Base-by-base conservation (phyloP, 331 rosid species). In the Phaseolus coccineus region DNA sequence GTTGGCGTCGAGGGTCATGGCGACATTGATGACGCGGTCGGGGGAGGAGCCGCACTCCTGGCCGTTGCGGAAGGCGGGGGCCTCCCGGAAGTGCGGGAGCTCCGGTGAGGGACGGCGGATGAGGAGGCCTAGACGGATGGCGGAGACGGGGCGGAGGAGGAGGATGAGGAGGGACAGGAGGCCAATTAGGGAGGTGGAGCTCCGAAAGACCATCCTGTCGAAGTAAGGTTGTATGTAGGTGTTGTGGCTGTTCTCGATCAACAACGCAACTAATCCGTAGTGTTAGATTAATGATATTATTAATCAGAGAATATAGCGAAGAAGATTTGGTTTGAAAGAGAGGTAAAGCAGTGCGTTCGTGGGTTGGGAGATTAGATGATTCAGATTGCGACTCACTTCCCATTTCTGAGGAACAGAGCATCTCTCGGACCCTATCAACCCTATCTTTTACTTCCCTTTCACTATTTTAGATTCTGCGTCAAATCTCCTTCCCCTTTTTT, bases 121-220 rank as follows among this genome's bases (percentile, higher is more conserved):
- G 2, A 86, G 15, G 2, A 86, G 15, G 69, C 87, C 69, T 0
- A 89, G 69, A 22, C 92, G 87, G 73, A 83, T 86, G 46, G 85
- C 80, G 68, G 82, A 14, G 57, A 61, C 1, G 25, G 74, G 82
- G 16, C 25, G 86, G 74, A 78, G 74, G 74, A 73, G 72, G 73
- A 77, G 74, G 27, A 84, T 2, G 19, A 33, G 2, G 85, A 87
- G 74, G 78, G 88, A 89, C 89, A 87, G 90, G 93, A 87, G 96
- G 87, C 90, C 89, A 31, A 89, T 79, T 89, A 89, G 79, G 65
- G 81, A 42, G 44, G 46, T 52, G 28, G 55, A 67, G 14, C 76
- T 87, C 91, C 89, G 59, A 55, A 39, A 78, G 89, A 85, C 96
- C 93, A 91, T 89, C 92, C 91, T 87, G 90, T 61, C 87, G 27